Percentiles rank a stretch among this genome's conserved stretches.
Evolutionary conservation across 1,284 basidiomycete species (phyloP).

Genomic region (Sanghuangporus weigelae): DNA sequence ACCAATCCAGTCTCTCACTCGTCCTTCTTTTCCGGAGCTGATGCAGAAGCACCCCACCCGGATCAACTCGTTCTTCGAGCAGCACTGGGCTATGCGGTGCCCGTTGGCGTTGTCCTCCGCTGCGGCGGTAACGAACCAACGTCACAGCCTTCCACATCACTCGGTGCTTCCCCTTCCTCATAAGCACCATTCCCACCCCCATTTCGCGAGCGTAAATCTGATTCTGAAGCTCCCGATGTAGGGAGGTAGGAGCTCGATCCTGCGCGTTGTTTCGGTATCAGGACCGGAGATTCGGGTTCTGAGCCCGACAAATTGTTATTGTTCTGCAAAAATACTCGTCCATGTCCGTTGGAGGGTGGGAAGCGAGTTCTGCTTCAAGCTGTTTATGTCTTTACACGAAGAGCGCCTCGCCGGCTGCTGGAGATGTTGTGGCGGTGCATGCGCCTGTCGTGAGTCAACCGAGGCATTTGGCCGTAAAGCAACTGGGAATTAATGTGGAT

Average conservation of each 20-base stretch:
- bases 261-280: too few species aligned
- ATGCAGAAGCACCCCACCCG: slow-evolving; percentile 31
- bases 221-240: too few species aligned
- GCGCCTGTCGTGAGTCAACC: slow-evolving; percentile 14
- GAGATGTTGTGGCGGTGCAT: slow-evolving; percentile 19
- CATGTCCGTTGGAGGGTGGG: slow-evolving; percentile 31
- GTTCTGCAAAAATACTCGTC: slow-evolving; percentile 24
- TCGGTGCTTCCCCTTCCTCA: slow-evolving; percentile 62
- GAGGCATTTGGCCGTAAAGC: slow-evolving; percentile 26
- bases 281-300: slow-evolving; percentile 20
- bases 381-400: slow-evolving; percentile 44
- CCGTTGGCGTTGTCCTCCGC: slow-evolving; percentile 10
- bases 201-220: slow-evolving; percentile 42
- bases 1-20: slow-evolving; percentile 17
- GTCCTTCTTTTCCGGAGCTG: slow-evolving; percentile 12
- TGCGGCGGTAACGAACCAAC: slow-evolving; percentile 23
- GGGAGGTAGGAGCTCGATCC: too few species aligned
- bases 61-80: slow-evolving; percentile 33
- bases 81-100: slow-evolving; percentile 18
- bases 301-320: slow-evolving; percentile 18
- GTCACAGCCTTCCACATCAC: slow-evolving; percentile 59
- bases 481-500: too few species aligned
- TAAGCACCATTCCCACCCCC: too few species aligned
- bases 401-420: too few species aligned
- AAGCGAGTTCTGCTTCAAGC: slow-evolving; percentile 54